Percentiles rank a stretch among this genome's conserved stretches.
Conservation (phyloP, 257 asterid species). For the Misopates orontium region DNA sequence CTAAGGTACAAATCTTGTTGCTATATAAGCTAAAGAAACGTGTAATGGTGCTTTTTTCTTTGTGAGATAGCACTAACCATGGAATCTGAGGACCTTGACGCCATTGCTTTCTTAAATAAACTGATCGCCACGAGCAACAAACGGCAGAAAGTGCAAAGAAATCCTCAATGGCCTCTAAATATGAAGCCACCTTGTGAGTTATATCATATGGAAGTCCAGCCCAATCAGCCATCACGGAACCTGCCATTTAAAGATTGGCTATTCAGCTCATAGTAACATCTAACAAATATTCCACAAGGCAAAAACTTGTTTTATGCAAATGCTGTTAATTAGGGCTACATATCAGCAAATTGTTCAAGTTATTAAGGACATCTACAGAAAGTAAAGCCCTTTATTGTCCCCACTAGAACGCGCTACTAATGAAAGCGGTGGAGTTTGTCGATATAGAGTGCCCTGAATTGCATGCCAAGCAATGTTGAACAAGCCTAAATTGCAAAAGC, state of each 20-base stretch:
- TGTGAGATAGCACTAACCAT: conserved; percentile 25
- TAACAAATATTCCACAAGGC: neutral
- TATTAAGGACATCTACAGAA: too few relatives aligned
- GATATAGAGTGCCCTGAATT: too few relatives aligned
- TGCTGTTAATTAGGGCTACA: too few relatives aligned
- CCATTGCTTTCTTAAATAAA: conserved; percentile 38
- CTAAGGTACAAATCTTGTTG: conserved; percentile 24
- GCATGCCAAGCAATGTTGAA: too few relatives aligned
- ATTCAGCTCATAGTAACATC: neutral
- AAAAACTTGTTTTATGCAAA: neutral
- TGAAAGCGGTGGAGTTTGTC: too few relatives aligned
- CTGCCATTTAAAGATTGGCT: conserved; percentile 10
- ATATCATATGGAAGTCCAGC: conserved; percentile 37
- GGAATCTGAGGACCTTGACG: conserved; percentile 38
- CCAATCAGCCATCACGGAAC: conserved; percentile 37
- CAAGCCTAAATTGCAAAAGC: too few relatives aligned
- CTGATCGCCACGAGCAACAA: conserved; percentile 44
- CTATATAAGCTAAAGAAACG: conserved; percentile 28
- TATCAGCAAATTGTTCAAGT: too few relatives aligned
- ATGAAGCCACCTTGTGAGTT: conserved; percentile 30
- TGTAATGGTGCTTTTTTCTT: conserved; percentile 20
- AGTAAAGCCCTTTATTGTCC: too few relatives aligned
- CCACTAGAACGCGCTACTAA: too few relatives aligned
- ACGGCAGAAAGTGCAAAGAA: conserved; percentile 48
- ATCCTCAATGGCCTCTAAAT: conserved; percentile 25